Evolutionary conservation across 371 early-diverging fungal genomes (phyloP), one percentile per base, ranked within the genome.

Genomic region (Mortierella sp.): DNA sequence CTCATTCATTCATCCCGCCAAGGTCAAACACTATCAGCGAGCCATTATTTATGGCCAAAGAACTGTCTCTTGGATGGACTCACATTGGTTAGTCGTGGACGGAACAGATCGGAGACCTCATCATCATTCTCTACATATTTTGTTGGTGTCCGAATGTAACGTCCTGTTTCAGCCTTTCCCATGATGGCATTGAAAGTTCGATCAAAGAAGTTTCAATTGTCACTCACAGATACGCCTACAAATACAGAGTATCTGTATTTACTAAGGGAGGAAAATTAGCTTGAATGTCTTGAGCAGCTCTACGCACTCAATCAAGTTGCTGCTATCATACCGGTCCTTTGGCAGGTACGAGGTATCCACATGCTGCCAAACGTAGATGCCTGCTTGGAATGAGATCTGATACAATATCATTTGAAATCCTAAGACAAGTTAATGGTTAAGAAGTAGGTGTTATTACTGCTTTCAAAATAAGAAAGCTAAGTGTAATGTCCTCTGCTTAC

Each of bases 341-440:
- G 60, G 67, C 18, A 66, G 30, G 55, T 59, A 60, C 2, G 53
- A 53, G 21, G 67, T 60, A 18, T 43, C 43, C 23, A 66, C 29
- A n/a, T 26, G 43, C 46, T 60, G 59, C 67, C 67, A 66, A 16
- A 60, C 7, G 52, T 60, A 66, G 45, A 66, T 66, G 12, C 67
- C 67, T 2, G 28, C 52, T 6, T 55, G 37, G 55, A 66, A 66
- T 1, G 67, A 66, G 14, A 66, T 60, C 47, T 66, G 59, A 28
- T 52, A 66, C 26, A 66, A 43, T 37, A 53, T 60, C 44, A 59
- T 55, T 21, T 66, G 67, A 37, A 44, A 60, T 12, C 67, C 67
- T 66, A 53, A 11, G 23, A 11, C 12, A 1, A 53, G 19, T 53
- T 19, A 53, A 19, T 23, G 4, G 53, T 12, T 53, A 23, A 23